Base-by-base conservation (phyloP, 176 grass and related monocot genomes). In the Carex parvula region DNA sequence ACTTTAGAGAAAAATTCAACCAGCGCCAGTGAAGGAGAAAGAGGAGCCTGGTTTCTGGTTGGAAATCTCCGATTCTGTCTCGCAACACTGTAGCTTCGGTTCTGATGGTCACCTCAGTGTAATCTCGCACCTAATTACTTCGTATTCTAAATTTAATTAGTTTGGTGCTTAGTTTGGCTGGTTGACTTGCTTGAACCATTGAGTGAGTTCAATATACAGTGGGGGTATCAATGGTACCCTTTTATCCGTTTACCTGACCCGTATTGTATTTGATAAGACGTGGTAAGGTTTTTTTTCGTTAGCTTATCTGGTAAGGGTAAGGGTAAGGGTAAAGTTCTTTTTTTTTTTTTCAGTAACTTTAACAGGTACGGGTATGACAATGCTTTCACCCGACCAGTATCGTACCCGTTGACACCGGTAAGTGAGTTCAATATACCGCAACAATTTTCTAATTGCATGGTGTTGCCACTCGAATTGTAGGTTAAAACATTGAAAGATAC, bases 11-110 rank as follows among this genome's bases (percentile, higher is more conserved):
- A 81, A 81, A 32, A 64, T 81, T 42, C 33, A 83, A 69, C 61
- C 22, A 15, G 60, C 39, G 4, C 80, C 30, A 10, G 63, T 64
- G 50, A 83, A 83, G 44, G 58, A 32, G 48, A 83, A 64, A 60
- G 60, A 14, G 30, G 68, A 53, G 32, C 89, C 87, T 83, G 79
- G 81, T 79, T 92, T 73, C 46, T 99, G 91, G 93, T 83, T 96
- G 53, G 91, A 96, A 89, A 99, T 94, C 81, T 92, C 88, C 39
- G 97, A 94, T 80, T 92, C 91, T 55, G 81, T 99, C 67, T 96
- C 97, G 17, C 88, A 91, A 44, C 87, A 82, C 33, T 99, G 91
- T 87, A 85, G 64, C 70, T 96, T 99, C 83, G 88, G 91, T 69
- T 79, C 66, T 14, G 64, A 87, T 18, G 84, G 87, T 50, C 37